A percentile compares a stretch with the other conserved stretches of the same genome.
Evolutionary conservation across 2,329 filamentous ascomycete genomes (phyloP).

Genomic region (Fonsecaea erecta): DNA sequence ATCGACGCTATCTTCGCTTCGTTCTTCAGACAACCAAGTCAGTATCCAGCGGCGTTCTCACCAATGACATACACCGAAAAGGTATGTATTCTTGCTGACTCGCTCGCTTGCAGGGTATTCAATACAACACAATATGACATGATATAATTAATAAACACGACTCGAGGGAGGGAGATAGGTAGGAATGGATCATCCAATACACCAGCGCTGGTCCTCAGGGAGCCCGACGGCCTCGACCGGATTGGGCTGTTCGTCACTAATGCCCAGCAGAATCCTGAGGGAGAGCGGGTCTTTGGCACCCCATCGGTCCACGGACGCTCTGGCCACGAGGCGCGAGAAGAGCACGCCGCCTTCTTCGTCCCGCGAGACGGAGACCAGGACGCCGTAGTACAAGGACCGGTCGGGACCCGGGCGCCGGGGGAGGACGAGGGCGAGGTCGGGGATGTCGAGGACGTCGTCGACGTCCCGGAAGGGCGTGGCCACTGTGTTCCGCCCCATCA

Average conservation of each 20-base stretch:
- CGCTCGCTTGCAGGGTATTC: too few species aligned
- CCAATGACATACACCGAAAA: too few species aligned
- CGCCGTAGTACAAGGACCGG: not conserved
- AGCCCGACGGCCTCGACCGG: not conserved
- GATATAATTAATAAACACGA: too few species aligned
- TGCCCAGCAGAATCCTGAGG: not conserved
- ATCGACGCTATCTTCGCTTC: too few species aligned
- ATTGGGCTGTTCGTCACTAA: not conserved
- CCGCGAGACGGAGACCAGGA: not conserved
- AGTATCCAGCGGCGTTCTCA: too few species aligned
- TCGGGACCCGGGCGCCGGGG: not conserved
- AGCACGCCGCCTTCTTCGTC: not conserved
- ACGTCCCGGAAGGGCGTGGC: not conserved
- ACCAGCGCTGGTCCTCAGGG: not conserved
- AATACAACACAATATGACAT: too few species aligned
- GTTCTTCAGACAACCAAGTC: too few species aligned
- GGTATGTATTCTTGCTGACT: too few species aligned
- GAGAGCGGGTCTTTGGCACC: not conserved
- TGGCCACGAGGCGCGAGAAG: not conserved
- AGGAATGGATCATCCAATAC: too few species aligned
- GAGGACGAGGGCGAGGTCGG: not conserved
- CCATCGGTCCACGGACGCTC: not conserved
- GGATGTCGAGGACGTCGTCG: not conserved
- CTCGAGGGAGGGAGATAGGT: too few species aligned
- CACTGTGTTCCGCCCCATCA: not conserved